A percentile compares a stretch with the other conserved stretches of the same genome.
phyloP scores from a whole-genome alignment of 257 asterid genomes.

The Plantago elongata region DNA sequence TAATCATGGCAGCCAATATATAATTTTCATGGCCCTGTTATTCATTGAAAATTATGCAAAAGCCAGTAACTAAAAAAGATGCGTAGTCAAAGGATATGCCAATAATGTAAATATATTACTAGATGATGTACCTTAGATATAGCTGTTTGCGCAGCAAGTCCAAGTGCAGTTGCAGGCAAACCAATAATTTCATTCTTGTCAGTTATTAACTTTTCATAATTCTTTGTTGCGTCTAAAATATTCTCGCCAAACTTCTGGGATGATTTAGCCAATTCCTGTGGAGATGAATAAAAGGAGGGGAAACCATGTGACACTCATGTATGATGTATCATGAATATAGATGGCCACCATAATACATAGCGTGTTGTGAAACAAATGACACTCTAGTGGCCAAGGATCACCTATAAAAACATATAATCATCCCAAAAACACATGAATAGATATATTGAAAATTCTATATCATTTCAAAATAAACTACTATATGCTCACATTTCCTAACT shows the following conservation, averaged over 20 bases:
- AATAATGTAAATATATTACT: neutral
- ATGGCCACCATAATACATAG: neutral
- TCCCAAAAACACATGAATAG: too few species aligned
- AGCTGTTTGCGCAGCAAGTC: conserved; percentile 98
- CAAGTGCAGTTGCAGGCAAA: conserved; percentile 79
- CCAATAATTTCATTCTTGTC: conserved; percentile 91
- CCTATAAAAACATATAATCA: neutral
- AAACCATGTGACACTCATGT: conserved; percentile 6
- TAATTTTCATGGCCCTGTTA: too few species aligned
- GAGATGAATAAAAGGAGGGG: conserved; percentile 12
- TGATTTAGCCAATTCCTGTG: conserved; percentile 82
- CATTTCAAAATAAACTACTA: too few species aligned
- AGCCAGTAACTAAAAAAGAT: too few species aligned
- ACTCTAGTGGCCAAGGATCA: too few species aligned
- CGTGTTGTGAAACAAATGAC: neutral
- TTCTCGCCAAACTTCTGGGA: conserved; percentile 88
- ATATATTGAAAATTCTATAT: neutral
- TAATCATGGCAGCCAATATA: conserved; percentile 13
- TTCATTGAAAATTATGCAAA: too few species aligned
- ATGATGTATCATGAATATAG: too few species aligned
- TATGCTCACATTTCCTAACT: too few species aligned
- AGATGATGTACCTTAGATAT: conserved; percentile 62
- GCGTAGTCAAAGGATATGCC: conserved; percentile 8
- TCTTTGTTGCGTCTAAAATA: conserved; percentile 92
- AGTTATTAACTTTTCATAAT: conserved; percentile 79